Conservation (phyloP, 2,329 filamentous ascomycete species). For the Tolypocladium endophyticum region DNA sequence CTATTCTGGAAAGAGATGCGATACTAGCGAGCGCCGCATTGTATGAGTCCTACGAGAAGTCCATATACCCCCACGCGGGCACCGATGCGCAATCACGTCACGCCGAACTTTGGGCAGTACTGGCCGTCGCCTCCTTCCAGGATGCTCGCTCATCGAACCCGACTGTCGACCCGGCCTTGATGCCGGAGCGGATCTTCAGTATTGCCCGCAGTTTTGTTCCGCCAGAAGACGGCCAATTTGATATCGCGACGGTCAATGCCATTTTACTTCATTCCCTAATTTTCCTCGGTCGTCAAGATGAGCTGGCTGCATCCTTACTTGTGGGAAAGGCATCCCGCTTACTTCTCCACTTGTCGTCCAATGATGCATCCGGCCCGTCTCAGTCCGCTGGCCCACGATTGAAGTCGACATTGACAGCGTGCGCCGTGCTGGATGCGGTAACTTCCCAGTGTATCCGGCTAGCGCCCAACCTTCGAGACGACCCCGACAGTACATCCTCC, state of each 20-base stretch:
- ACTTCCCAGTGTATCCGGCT: not conserved
- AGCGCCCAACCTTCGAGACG: not conserved
- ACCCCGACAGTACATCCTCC: not conserved
- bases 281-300: constrained; percentile 48
- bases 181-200: constrained; percentile 31
- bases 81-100: constrained; percentile 27
- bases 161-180: constrained; percentile 1
- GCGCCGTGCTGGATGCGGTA: constrained; percentile 45
- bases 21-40: constrained; percentile 37
- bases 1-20: constrained; percentile 57
- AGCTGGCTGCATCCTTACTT: constrained; percentile 50
- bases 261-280: constrained; percentile 50
- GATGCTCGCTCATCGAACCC: constrained; percentile 19
- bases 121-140: constrained; percentile 48
- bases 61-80: constrained; percentile 12
- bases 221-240: constrained; percentile 33
- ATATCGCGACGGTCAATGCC: constrained; percentile 25
- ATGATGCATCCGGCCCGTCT: constrained; percentile 3
- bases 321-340: constrained; percentile 50
- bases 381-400: constrained; percentile 2
- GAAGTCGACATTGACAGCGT: constrained; percentile 33
- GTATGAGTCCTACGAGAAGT: constrained; percentile 27
- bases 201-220: constrained; percentile 40
- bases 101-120: constrained; percentile 48
- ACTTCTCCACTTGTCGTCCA: constrained; percentile 19